Base-by-base conservation (phyloP, 2,329 filamentous ascomycete genomes). In the Knoxdaviesia capensis region DNA sequence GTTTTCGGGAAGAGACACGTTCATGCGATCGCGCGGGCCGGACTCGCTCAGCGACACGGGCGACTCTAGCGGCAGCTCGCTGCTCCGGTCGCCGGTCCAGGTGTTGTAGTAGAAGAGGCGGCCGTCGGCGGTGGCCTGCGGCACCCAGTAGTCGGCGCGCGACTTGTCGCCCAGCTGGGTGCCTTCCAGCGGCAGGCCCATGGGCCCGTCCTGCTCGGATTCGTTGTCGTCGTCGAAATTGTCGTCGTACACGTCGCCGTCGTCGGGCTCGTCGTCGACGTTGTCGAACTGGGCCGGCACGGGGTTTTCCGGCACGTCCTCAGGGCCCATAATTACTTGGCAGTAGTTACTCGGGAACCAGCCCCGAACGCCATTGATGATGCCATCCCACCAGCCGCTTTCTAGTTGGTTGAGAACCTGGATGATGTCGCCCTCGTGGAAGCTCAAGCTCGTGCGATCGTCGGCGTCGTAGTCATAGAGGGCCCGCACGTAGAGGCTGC, bases 331-430 rank as follows among this genome's bases (percentile, higher is more conserved):
- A 52, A 96, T 80, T 48, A 90, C 76, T 49, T 85, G 78, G 64
- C 90, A 96, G 63, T 98, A 98, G 60, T 98, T 98, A 68, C 88
- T 96, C 34, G 90, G 90, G 59, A 98, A 98, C 90, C 90, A 98
- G 57, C 90, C 90, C 56, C 90, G 79, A 51, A 94, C 82, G 45
- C 87, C 85, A 54, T 94, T 90, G 57, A 98, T 94, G 43, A 98
- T 85, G 40, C 90, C 90, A 63, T 98, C 90, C 90, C 90, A 98
- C 90, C 90, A 98, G 44, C 90, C 90, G 54, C 87, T 96, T 60
- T 98, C 90, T 44, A 96, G 70, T 62, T 94, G 88, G 42, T 90
- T 98, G 53, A 98, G 88, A 52, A 98, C 90, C 63, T 96, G 88
- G 53, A 98, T 98, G 50, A 96, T 77, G 62, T 98, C 90, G 54